These are phyloP conservation scores for Penicillium samsonianum DNA, from an alignment of 495 filamentous ascomycete genomes.

Conservation along the genomic window DNA sequence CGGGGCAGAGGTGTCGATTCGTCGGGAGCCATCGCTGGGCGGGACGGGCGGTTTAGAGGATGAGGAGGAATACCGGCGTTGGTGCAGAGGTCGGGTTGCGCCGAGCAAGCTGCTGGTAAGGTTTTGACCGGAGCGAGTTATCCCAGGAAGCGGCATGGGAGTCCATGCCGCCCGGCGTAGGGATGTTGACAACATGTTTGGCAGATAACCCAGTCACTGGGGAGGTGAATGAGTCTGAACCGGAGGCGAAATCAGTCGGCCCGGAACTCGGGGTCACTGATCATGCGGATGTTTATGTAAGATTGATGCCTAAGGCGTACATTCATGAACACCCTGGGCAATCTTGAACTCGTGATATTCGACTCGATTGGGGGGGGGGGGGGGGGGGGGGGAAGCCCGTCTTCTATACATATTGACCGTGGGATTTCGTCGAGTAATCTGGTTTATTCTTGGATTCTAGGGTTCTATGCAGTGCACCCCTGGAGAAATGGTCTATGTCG, in stretches of 20 bases:
- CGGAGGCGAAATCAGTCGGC: conserved; percentile 48
- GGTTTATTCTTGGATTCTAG: background rate
- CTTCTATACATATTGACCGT: background rate
- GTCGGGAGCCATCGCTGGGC: conserved; percentile 48
- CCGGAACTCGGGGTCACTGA: conserved; percentile 39
- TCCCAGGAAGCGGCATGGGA: conserved; percentile 38
- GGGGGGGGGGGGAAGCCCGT: background rate
- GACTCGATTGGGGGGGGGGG: too few species aligned
- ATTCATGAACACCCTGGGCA: background rate
- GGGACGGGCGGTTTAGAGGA: conserved; percentile 52
- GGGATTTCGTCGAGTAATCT: background rate
- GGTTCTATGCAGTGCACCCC: background rate
- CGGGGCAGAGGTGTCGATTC: conserved; percentile 44
- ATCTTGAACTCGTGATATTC: background rate
- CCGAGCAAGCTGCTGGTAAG: conserved; percentile 34
- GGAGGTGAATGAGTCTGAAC: conserved; percentile 32
- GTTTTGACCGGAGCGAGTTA: conserved; percentile 34
- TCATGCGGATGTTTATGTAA: conserved; percentile 46
- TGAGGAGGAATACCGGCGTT: conserved; percentile 56
- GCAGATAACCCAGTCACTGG: conserved; percentile 29
- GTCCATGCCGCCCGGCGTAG: conserved; percentile 50
- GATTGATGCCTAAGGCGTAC: conserved; percentile 24
- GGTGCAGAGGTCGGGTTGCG: conserved; percentile 44
- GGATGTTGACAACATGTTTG: conserved; percentile 53
- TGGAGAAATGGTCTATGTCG: background rate